phyloP scores from a whole-genome alignment of 2,329 filamentous ascomycete species.

The Lachnellula cervina region DNA sequence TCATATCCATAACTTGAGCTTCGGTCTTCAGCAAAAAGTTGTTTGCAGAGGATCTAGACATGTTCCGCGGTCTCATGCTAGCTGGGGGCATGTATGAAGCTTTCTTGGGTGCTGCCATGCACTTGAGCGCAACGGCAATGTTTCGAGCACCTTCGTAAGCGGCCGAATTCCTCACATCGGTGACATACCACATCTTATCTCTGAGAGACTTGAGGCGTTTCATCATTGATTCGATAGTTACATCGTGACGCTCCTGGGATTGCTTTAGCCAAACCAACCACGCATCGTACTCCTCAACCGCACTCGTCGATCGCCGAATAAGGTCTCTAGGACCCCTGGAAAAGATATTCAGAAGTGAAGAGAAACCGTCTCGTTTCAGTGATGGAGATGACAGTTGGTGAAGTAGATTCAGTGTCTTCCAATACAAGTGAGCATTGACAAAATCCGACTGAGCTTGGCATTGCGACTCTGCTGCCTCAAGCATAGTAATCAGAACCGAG shows the following conservation, averaged over 20 bases:
- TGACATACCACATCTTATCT: conserved; percentile 99
- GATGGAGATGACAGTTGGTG: conserved; percentile 56
- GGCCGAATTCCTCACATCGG: conserved; percentile 84
- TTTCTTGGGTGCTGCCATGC: conserved; percentile 69
- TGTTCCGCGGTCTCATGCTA: conserved; percentile 34
- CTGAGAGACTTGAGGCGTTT: conserved; percentile 68
- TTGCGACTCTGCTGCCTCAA: conserved; percentile 70
- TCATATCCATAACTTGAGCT: conserved; percentile 78
- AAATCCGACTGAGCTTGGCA: conserved; percentile 78
- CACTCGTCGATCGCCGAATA: conserved; percentile 63
- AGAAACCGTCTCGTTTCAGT: conserved; percentile 62
- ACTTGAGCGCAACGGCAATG: conserved; percentile 81
- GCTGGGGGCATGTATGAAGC: conserved; percentile 24
- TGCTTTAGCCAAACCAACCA: conserved; percentile 82
- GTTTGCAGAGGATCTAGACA: conserved; percentile 28
- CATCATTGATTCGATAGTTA: conserved; percentile 70
- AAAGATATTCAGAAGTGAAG: conserved; percentile 69
- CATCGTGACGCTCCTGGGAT: conserved; percentile 72
- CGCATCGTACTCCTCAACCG: conserved; percentile 73
- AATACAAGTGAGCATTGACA: conserved; percentile 78
- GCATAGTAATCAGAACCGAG: conserved; percentile 63
- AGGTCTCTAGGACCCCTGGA: conserved; percentile 65
- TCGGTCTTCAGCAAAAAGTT: conserved; percentile 75
- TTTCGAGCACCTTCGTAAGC: conserved; percentile 83
- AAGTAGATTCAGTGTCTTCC: conserved; percentile 74